A percentile compares a stretch with the other conserved stretches of the same genome.
These are phyloP conservation scores for Phanerodontia chrysosporium DNA, from an alignment of 768 basidiomycete species.

Conservation along the genomic window DNA sequence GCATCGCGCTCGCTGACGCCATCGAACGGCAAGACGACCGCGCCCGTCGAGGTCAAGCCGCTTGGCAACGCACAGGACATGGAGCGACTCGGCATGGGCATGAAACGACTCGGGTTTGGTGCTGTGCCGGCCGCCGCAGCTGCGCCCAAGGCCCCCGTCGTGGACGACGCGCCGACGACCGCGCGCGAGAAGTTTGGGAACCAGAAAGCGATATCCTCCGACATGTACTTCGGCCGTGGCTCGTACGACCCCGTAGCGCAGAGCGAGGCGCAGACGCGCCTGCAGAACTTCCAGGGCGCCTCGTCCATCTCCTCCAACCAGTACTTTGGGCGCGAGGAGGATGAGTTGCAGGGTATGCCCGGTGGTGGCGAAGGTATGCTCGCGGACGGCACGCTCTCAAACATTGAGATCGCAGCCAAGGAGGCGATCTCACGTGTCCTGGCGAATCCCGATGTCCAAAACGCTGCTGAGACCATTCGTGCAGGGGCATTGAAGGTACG, in stretches of 20 bases:
- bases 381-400: slow-evolving; percentile 48
- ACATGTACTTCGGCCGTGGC: slow-evolving; percentile 94
- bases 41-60: slow-evolving; percentile 26
- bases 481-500: slow-evolving; percentile 78
- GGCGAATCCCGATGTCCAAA: slow-evolving; percentile 85
- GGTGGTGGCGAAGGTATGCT: slow-evolving; percentile 52
- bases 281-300: slow-evolving; percentile 86
- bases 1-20: slow-evolving; percentile 12
- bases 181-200: slow-evolving; percentile 88
- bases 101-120: slow-evolving; percentile 82
- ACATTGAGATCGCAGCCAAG: slow-evolving; percentile 58
- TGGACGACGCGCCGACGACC: slow-evolving; percentile 63
- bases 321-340: slow-evolving; percentile 92
- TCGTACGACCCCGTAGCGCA: slow-evolving; percentile 72
- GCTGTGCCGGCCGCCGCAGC: slow-evolving; percentile 58
- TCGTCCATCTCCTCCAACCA: slow-evolving; percentile 92
- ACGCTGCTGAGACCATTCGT: slow-evolving; percentile 73
- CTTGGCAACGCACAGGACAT: slow-evolving; percentile 45
- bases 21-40: slow-evolving; percentile 13
- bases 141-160: slow-evolving; percentile 21
- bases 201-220: slow-evolving; percentile 96
- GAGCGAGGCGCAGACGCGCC: slow-evolving; percentile 75
- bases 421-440: slow-evolving; percentile 73
- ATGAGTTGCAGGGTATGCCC: slow-evolving; percentile 36
- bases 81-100: slow-evolving; percentile 61